Conservation (phyloP, 306 rosid genomes). For the Cicer judaicum region DNA sequence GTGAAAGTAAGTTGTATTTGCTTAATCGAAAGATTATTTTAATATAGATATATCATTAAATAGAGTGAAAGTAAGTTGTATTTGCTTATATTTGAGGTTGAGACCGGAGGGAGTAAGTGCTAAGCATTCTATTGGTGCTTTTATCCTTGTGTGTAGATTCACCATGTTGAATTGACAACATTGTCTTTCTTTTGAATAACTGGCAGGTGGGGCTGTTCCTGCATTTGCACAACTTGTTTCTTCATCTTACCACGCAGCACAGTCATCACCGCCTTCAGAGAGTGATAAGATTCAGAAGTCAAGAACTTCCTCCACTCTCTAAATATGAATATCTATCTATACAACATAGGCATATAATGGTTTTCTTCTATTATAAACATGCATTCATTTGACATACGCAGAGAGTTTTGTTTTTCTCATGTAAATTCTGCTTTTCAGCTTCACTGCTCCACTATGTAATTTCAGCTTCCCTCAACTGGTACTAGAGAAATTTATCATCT, state of each 20-base stretch:
- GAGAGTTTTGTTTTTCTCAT: constrained; percentile 34
- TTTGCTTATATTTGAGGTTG: too few species aligned
- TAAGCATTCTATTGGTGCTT: background rate
- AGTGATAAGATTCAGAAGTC: constrained; percentile 74
- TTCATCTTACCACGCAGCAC: constrained; percentile 71
- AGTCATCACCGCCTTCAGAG: constrained; percentile 63
- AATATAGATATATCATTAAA: too few species aligned
- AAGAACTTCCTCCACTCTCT: constrained; percentile 69
- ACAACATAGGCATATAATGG: constrained; percentile 24
- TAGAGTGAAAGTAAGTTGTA: too few species aligned
- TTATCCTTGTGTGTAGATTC: background rate
- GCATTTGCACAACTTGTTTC: constrained; percentile 83
- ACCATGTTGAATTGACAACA: constrained; percentile 19
- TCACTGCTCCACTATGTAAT: constrained; percentile 26
- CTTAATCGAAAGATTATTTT: too few species aligned
- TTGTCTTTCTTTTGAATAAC: constrained; percentile 10
- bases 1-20: too few species aligned
- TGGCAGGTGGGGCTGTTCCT: constrained; percentile 87
- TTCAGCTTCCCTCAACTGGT: constrained; percentile 9
- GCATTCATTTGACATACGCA: constrained; percentile 1
- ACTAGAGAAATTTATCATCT: constrained; percentile 2
- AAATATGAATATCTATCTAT: constrained; percentile 17
- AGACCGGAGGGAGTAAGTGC: background rate
- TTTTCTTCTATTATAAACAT: constrained; percentile 17
- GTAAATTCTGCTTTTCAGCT: constrained; percentile 43